Base-by-base conservation (phyloP, 2,329 filamentous ascomycete genomes). In the Fusarium poae region DNA sequence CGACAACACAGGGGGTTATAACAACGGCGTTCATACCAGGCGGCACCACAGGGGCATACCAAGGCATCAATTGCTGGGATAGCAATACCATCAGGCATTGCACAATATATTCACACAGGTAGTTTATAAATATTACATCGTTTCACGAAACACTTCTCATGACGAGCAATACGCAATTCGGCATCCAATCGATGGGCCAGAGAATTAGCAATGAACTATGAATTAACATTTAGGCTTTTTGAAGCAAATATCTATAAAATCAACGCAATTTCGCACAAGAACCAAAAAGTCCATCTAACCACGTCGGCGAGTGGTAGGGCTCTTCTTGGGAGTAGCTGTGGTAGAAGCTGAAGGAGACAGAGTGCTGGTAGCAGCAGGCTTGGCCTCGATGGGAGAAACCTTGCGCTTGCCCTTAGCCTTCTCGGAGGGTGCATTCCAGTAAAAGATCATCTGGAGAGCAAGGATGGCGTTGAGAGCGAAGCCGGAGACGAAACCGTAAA, bases 401-500 rank as follows among this genome's bases (percentile, higher is more conserved):
- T 80, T 81, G 57, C 77, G 77, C 77, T 84, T 84, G 57, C 77
- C 78, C 73, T 80, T 79, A 43, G 77, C 77, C 75, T 83, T 84
- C 67, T 79, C 76, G 16, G 85, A 83, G 12, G 86, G 86, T 10
- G 85, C 82, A 76, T 97, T 97, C 96, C 96, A 99, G 85, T 98
- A 98, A 82, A 94, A 97, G 29, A 97, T 77, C 91, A 99, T 96
- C 83, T 99, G 96, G 39, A 86, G 81, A 16, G 94, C 94, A 60
- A 99, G 85, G 58, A 99, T 86, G 60, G 90, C 85, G 80, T 99
- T 99, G 73, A 99, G 88, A n/a, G 85, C 82, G 78, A 97, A 97
- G 29, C 94, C 96, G 10, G 94, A 93, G 57, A 98, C 82, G 84
- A 97, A 98, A 51, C 94, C 92, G 82, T 97, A 98, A 27, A 99